Evolutionary conservation across 306 rosid genomes (phyloP), one percentile per base, ranked within the genome.

Genomic region (Lathyrus sativus): DNA sequence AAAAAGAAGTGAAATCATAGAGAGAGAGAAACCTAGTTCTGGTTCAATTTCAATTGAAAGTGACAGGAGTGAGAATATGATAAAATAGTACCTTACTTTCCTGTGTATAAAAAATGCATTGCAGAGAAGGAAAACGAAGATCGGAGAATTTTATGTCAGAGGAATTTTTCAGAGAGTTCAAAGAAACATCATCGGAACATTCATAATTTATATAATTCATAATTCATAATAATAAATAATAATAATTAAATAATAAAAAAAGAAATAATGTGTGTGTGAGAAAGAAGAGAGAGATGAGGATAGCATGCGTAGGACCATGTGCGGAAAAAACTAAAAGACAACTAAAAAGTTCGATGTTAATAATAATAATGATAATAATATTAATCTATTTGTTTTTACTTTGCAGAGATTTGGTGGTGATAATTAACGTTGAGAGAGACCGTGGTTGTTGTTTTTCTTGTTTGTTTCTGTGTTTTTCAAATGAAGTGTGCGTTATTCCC

Each of bases 401-500:
- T 68, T 38, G 44, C 3, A 14, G 59, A 78, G 70, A 56, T 79
- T 29, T 62, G 73, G 31, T 41, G 45, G 65, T 50, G 49, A 44
- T 68, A 29, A 58, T 49, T 59, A 45, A 45, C 7, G 28, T 41
- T 69, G 59, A 41, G n/a, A 24, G 7, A 50, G 63, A 37, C 55
- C 9, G 18, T 2, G n/a, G 45, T 69, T 39, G 65, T 15, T 6
- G 48, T 41, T 4, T 11, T 9, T 37, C 7, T 24, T 28, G 74
- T 51, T 18, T 67, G 41, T 28, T 7, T 28, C 26, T 28, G 33
- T 53, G 54, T 69, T 80, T 77, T 77, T 79, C 80, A 78, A 87
- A 82, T 19, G 58, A 42, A 28, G 75, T 59, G 62, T 24, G 85
- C 80, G 83, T 68, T 67, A 83, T 83, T 85, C 90, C 85, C 88